Percentiles rank a stretch among this genome's conserved stretches.
These are phyloP conservation scores for Ammopiptanthus mongolicus DNA, from an alignment of 306 rosid genomes.

Conservation along the genomic window DNA sequence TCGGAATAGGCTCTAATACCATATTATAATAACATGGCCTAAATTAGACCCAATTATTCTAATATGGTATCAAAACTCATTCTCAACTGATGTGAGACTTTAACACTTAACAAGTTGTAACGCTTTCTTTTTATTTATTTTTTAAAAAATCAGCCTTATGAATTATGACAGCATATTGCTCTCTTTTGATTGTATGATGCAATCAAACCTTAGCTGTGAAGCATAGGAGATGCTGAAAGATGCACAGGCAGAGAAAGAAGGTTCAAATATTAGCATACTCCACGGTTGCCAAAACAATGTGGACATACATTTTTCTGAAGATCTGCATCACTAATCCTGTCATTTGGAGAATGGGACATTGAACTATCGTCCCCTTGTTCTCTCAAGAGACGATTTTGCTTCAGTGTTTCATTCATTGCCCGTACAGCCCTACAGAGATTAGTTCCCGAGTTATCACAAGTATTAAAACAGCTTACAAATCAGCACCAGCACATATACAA, in stretches of 20 bases:
- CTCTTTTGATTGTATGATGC: background rate
- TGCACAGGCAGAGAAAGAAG: slow-evolving; percentile 11
- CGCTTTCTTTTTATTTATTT: background rate
- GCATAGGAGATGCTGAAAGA: slow-evolving; percentile 16
- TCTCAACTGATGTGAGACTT: background rate
- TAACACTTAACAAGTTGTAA: background rate
- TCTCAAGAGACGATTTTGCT: slow-evolving; percentile 77
- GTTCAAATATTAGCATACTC: slow-evolving; percentile 1
- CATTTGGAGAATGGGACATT: slow-evolving; percentile 45
- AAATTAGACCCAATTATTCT: too few species aligned
- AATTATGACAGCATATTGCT: background rate
- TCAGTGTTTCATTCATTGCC: slow-evolving; percentile 91
- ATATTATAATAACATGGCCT: too few species aligned
- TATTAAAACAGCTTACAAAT: slow-evolving; percentile 14
- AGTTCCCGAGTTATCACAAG: slow-evolving; percentile 27
- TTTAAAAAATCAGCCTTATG: background rate
- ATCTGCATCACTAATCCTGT: slow-evolving; percentile 17
- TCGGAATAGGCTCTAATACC: too few species aligned
- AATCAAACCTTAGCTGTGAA: slow-evolving; percentile 2
- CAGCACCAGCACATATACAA: background rate
- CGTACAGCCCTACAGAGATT: slow-evolving; percentile 80
- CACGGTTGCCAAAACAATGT: background rate
- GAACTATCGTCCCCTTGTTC: slow-evolving; percentile 57
- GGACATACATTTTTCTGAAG: slow-evolving; percentile 43
- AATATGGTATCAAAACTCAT: too few species aligned